Conservation (phyloP, 371 early-diverging fungal genomes). For the Lichtheimia ramosa region DNA sequence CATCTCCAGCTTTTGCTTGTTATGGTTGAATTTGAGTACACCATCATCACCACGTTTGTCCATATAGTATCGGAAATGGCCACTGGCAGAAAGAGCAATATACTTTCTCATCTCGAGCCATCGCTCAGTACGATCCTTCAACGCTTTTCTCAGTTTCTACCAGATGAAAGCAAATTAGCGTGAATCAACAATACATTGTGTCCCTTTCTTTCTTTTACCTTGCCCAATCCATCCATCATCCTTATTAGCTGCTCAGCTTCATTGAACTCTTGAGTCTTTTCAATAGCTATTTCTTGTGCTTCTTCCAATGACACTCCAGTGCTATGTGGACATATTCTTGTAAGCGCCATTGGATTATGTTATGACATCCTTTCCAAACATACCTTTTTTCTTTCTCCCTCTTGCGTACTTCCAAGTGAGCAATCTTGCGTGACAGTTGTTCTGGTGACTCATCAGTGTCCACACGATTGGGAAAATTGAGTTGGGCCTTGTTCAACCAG, state of each 20-base stretch:
- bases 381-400: conserved; percentile 54
- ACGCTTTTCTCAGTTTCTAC: conserved; percentile 54
- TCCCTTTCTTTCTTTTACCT: conserved; percentile 25
- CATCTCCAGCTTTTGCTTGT: conserved; percentile 66
- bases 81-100: conserved; percentile 74
- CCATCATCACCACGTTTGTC: conserved; percentile 89
- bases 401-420: conserved; percentile 51
- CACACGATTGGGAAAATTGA: conserved; percentile 68
- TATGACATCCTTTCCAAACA: conserved; percentile 1
- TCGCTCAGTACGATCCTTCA: conserved; percentile 57
- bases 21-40: conserved; percentile 80
- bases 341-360: too few species aligned
- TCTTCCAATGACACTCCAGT: conserved; percentile 43
- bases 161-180: not conserved
- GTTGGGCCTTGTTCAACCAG: conserved; percentile 49
- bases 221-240: conserved; percentile 43
- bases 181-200: too few species aligned
- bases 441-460: conserved; percentile 43
- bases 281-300: conserved; percentile 50
- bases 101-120: conserved; percentile 71
- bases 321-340: conserved; percentile 16
- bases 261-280: conserved; percentile 49
- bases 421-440: conserved; percentile 63
- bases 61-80: conserved; percentile 74
- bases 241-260: conserved; percentile 59